Percentiles rank a stretch among this genome's conserved stretches.
Conservation (phyloP, 2,329 filamentous ascomycete genomes). For the Sphaerulina musiva region DNA sequence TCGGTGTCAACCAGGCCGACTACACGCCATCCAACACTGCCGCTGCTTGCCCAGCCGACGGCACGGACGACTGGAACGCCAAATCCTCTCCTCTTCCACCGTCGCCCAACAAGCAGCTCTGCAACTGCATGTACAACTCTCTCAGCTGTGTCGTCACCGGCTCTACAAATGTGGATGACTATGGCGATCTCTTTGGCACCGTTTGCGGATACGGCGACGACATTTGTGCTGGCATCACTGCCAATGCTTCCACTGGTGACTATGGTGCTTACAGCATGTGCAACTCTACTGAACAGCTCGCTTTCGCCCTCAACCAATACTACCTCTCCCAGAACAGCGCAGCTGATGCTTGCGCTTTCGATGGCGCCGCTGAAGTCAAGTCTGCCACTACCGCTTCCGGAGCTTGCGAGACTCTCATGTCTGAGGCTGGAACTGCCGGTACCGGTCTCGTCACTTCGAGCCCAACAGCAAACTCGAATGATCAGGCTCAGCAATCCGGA, state of each 20-base stretch:
- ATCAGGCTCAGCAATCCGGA: conserved; percentile 24
- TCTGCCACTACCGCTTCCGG: conserved; percentile 42
- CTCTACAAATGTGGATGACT: conserved; percentile 52
- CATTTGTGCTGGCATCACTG: conserved; percentile 62
- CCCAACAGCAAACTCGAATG: conserved; percentile 39
- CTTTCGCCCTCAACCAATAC: conserved; percentile 68
- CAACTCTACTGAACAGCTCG: conserved; percentile 61
- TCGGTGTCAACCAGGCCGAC: conserved; percentile 54
- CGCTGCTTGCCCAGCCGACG: conserved; percentile 62
- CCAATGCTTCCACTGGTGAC: conserved; percentile 59
- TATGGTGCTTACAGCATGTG: conserved; percentile 80
- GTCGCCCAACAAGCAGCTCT: conserved; percentile 69
- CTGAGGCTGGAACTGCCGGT: conserved; percentile 56
- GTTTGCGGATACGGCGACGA: conserved; percentile 56
- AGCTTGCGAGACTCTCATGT: conserved; percentile 54
- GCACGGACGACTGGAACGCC: conserved; percentile 59
- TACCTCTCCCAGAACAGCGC: conserved; percentile 52
- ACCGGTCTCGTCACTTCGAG: conserved; percentile 49
- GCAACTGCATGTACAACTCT: conserved; percentile 74
- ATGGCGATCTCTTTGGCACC: conserved; percentile 63
- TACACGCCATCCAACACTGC: conserved; percentile 72
- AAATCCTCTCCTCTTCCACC: conserved; percentile 65
- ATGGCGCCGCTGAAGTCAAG: conserved; percentile 56
- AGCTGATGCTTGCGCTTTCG: conserved; percentile 62
- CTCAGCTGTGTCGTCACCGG: conserved; percentile 63